A percentile compares a stretch with the other conserved stretches of the same genome.
Conservation (phyloP, 345 rosid species). For the Rhizophora apiculata region DNA sequence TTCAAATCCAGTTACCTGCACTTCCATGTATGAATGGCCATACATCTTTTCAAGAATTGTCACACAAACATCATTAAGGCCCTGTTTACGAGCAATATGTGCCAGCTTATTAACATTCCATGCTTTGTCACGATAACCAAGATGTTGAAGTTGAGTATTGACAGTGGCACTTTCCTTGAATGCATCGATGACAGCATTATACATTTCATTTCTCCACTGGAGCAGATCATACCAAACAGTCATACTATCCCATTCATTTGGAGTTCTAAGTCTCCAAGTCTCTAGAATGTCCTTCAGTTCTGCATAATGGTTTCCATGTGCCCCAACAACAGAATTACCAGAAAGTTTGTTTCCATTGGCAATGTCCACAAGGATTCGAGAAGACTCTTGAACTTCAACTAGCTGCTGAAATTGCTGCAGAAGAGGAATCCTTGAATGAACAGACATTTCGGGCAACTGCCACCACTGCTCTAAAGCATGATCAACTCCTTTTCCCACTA, state of each 20-base stretch:
- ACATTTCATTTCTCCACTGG: slow-evolving; percentile 99
- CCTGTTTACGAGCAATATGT: slow-evolving; percentile 92
- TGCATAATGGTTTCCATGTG: slow-evolving; percentile 75
- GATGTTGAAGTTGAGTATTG: slow-evolving; percentile 89
- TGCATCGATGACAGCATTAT: slow-evolving; percentile 85
- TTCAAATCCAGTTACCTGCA: slow-evolving; percentile 60
- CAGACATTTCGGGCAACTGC: slow-evolving; percentile 99
- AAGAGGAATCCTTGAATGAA: slow-evolving; percentile 91
- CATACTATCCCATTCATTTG: slow-evolving; percentile 98
- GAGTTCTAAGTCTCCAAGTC: slow-evolving; percentile 97
- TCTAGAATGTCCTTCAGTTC: slow-evolving; percentile 97
- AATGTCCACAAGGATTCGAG: slow-evolving; percentile 83
- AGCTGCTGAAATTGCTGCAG: slow-evolving; percentile 97
- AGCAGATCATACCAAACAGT: slow-evolving; percentile 95
- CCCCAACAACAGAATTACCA: slow-evolving; percentile 59
- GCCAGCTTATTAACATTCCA: slow-evolving; percentile 99
- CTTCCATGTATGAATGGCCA: slow-evolving; percentile 98
- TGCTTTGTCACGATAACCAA: slow-evolving; percentile 97
- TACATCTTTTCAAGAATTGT: slow-evolving; percentile 93
- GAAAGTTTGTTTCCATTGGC: slow-evolving; percentile 79
- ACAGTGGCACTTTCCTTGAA: slow-evolving; percentile 74
- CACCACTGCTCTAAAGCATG: slow-evolving; percentile 97
- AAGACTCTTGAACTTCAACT: slow-evolving; percentile 97
- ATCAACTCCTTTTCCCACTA: slow-evolving; percentile 89
- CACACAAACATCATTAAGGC: slow-evolving; percentile 93